Percentiles rank a stretch among this genome's conserved stretches.
These are phyloP conservation scores for Fonsecaea erecta DNA, from an alignment of 2,329 filamentous ascomycete species.

Conservation along the genomic window DNA sequence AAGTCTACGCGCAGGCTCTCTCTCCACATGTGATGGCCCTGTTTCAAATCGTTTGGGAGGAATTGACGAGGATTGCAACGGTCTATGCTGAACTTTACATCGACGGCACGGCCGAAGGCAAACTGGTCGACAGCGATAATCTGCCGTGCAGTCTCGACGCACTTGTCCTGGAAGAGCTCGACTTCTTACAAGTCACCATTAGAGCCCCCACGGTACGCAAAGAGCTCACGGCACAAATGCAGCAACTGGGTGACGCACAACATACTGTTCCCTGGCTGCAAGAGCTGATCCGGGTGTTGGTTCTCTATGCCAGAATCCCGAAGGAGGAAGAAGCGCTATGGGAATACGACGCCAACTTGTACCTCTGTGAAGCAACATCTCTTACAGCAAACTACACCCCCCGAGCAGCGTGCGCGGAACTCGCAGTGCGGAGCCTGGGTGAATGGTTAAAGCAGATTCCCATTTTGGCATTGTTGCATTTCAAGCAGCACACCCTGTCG, in stretches of 20 bases:
- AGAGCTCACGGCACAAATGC: slow-evolving; percentile 81
- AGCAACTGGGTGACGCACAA: slow-evolving; percentile 61
- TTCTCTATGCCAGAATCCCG: slow-evolving; percentile 86
- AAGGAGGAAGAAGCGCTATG: slow-evolving; percentile 92
- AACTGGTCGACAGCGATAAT: slow-evolving; percentile 77
- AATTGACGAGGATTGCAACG: slow-evolving; percentile 73
- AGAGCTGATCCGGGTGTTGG: slow-evolving; percentile 83
- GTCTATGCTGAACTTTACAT: slow-evolving; percentile 85
- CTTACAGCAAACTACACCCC: slow-evolving; percentile 96
- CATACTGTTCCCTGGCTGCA: slow-evolving; percentile 78
- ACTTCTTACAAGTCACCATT: slow-evolving; percentile 90
- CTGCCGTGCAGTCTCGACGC: slow-evolving; percentile 96
- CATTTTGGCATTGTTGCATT: slow-evolving; percentile 79
- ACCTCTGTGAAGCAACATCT: slow-evolving; percentile 91
- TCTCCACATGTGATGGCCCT: slow-evolving; percentile 80
- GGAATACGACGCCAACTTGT: slow-evolving; percentile 96
- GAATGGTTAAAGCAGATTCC: slow-evolving; percentile 82
- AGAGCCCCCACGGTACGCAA: slow-evolving; percentile 85
- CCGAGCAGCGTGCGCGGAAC: slow-evolving; percentile 86
- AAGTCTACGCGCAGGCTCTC: slow-evolving; percentile 79
- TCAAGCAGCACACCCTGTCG: slow-evolving; percentile 52
- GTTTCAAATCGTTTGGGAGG: slow-evolving; percentile 88
- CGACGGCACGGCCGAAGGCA: slow-evolving; percentile 79
- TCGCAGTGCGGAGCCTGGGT: slow-evolving; percentile 81
- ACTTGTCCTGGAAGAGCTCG: slow-evolving; percentile 88